Evolutionary conservation across 768 basidiomycete species (phyloP).

Genomic region (Calocera cornea): DNA sequence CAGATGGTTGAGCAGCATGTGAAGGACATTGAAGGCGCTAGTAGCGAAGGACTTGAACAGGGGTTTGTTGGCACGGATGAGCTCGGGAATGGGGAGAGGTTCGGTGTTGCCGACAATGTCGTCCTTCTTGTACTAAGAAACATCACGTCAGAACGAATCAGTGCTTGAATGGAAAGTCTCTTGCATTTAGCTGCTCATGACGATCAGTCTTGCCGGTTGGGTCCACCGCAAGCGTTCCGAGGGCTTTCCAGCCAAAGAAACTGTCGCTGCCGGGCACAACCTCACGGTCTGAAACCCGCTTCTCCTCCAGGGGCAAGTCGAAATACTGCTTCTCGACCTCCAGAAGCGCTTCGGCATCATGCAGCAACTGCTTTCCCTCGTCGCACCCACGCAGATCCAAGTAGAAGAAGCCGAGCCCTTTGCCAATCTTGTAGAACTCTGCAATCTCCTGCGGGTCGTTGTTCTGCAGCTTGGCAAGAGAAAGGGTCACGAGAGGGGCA

Average conservation of each 20-base stretch:
- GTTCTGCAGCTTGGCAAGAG: not conserved
- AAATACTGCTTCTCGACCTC: not conserved
- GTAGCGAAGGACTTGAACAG: not conserved
- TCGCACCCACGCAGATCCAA: not conserved
- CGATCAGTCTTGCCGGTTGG: not conserved
- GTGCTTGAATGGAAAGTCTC: not conserved
- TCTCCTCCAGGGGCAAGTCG: not conserved
- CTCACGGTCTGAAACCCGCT: not conserved
- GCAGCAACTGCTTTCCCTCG: not conserved
- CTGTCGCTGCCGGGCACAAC: not conserved
- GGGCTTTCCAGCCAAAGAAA: not conserved
- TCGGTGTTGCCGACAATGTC: not conserved
- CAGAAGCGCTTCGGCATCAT: not conserved
- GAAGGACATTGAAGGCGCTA: not conserved
- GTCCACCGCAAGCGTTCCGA: not conserved
- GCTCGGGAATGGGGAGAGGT: not conserved
- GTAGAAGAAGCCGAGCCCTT: not conserved
- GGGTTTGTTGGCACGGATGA: not conserved
- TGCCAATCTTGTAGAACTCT: not conserved
- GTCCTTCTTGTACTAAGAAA: not conserved
- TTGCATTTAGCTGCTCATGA: not conserved
- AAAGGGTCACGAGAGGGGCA: not conserved
- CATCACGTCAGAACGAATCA: slow-evolving; percentile 6
- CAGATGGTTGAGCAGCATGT: not conserved
- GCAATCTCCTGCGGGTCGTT: not conserved